phyloP scores from a whole-genome alignment of 108 stramenopile genomes.

The Conticribra guillardii region DNA sequence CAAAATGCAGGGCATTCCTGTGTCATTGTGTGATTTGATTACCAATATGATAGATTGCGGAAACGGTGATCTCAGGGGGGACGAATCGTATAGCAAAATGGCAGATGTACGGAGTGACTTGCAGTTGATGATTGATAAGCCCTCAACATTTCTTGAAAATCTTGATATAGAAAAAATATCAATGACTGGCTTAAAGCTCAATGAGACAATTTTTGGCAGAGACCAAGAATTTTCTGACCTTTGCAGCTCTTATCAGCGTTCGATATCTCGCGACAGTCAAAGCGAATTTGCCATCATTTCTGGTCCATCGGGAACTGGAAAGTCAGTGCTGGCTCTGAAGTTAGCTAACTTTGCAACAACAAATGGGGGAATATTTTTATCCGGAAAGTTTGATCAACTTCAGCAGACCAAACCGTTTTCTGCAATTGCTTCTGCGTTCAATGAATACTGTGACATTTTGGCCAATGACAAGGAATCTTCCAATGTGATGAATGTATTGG shows the following conservation, averaged over 20 bases:
- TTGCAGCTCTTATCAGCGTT: conserved; percentile 11
- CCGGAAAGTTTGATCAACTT: conserved; percentile 34
- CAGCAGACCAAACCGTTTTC: conserved; percentile 29
- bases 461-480: not conserved
- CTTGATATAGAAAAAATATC: not conserved
- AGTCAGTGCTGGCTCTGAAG: conserved; percentile 16
- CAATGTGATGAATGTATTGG: not conserved
- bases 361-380: conserved; percentile 21
- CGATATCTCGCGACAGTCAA: not conserved
- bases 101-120: conserved; percentile 5
- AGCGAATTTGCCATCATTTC: conserved; percentile 19
- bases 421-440: no score
- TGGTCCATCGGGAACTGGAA: no score
- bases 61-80: conserved; percentile 7
- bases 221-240: conserved; percentile 3
- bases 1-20: not conserved
- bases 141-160: conserved; percentile 3
- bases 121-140: conserved; percentile 16
- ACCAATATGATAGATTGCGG: conserved; percentile 17
- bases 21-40: conserved; percentile 1
- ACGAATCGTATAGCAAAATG: conserved; percentile 13
- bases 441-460: conserved; percentile 21
- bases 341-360: conserved; percentile 5
- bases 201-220: not conserved
- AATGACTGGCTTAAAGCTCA: not conserved